A percentile compares a stretch with the other conserved stretches of the same genome.
phyloP scores from a whole-genome alignment of 768 basidiomycete genomes.

The Tulasnella sp. region DNA sequence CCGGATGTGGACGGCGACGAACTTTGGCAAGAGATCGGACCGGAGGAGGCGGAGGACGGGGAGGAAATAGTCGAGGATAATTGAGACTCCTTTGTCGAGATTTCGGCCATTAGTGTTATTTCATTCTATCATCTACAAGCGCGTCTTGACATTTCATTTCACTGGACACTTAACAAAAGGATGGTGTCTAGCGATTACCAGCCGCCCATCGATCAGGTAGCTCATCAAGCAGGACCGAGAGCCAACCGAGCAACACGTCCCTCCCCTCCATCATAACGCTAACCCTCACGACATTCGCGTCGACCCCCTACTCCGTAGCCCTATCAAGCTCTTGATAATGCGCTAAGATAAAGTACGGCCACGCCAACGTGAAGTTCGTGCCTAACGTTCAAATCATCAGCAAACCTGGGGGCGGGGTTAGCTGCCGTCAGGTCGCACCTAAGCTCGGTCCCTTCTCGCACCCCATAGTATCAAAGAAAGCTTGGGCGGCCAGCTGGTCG shows the following conservation, averaged over 20 bases:
- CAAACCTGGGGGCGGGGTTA: background rate
- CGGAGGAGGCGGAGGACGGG: too few relatives aligned
- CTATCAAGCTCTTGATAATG: conserved; percentile 85
- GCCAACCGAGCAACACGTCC: conserved; percentile 41
- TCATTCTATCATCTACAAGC: too few relatives aligned
- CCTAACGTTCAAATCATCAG: conserved; percentile 32
- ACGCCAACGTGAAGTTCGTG: conserved; percentile 92
- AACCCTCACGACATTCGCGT: conserved; percentile 69
- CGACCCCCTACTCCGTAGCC: conserved; percentile 81
- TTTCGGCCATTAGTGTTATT: too few relatives aligned
- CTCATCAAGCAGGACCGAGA: conserved; percentile 25
- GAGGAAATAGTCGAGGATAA: too few relatives aligned
- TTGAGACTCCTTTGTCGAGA: too few relatives aligned
- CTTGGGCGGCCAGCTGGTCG: conserved; percentile 47
- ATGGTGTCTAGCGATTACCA: too few relatives aligned
- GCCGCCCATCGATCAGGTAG: too few relatives aligned
- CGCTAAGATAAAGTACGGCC: conserved; percentile 84
- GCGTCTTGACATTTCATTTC: too few relatives aligned
- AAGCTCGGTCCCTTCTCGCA: conserved; percentile 85
- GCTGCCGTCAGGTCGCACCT: background rate
- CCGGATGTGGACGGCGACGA: too few relatives aligned
- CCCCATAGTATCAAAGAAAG: conserved; percentile 74
- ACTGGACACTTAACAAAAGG: too few relatives aligned
- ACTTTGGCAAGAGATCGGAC: too few relatives aligned
- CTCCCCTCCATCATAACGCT: conserved; percentile 81